Evolutionary conservation across 2,329 filamentous ascomycete genomes (phyloP), one percentile per base, ranked within the genome.

Genomic region (Dichotomopilus funicola): DNA sequence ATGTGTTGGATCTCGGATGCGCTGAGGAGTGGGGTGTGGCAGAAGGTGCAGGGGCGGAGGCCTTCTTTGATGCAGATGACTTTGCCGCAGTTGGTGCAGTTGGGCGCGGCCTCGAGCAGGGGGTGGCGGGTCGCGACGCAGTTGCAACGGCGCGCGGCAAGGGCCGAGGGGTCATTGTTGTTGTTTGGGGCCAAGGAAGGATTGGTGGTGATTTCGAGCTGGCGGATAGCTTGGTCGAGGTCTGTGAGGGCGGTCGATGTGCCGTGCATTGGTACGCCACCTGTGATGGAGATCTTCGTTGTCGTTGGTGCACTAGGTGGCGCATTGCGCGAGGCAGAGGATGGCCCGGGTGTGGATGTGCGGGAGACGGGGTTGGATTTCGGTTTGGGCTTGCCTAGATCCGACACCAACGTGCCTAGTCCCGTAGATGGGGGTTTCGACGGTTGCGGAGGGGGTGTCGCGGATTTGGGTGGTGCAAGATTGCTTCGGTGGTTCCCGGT

Each of bases 1-100:
- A 99, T 96, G 37, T 81, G 83, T 65, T 95, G 87, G 8, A 96
- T 82, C 53, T 97, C 91, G 3, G 80, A 73, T 0, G 81, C 69
- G 35, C 79, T 85, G 6, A 99, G 75, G 0, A 99, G 75, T 0
- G 89, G 83, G 0, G 80, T 78, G 0, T 85, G 84, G 73, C 94
- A 99, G 67, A 89, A 96, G 0, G 92, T 96, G 70, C 94, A 99
- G 0, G 92, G 92, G 0, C 92, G 92, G 0, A 97, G 78, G 0
- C 94, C 94, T 71, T 99, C 91, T 66, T 94, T 91, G 31, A 95
- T 83, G 69, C 94, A 99, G 53, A 97, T 86, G 10, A 99, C 90
- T 69, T 97, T 97, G 57, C 94, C 94, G 65, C 94, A 99, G 45
- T 81, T 86, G 12, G 95, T 74, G 68, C 94, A 99, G 68, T 97